Conservation (phyloP, 176 grass and related monocot species). For the Thinopyrum elongatum region DNA sequence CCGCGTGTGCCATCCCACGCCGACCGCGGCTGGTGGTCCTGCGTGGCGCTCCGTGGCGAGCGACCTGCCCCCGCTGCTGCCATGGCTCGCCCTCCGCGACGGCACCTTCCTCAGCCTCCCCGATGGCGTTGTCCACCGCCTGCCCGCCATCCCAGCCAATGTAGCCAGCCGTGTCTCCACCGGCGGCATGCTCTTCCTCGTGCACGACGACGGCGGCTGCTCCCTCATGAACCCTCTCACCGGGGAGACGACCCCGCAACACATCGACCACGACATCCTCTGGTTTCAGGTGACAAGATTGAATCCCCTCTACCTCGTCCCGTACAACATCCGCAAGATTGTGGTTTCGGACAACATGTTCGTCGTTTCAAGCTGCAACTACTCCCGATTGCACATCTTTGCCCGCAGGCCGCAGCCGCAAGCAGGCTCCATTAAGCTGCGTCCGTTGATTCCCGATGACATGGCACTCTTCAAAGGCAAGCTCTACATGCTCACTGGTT, state of each 20-base stretch:
- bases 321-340: background rate
- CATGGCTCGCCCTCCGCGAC: background rate
- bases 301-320: no score
- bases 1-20: background rate
- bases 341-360: background rate
- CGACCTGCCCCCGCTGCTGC: background rate
- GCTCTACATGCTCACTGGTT: background rate
- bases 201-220: background rate
- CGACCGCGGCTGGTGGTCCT: no score
- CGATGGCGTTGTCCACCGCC: background rate
- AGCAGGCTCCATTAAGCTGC: no score
- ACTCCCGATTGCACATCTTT: background rate
- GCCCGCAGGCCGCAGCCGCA: background rate
- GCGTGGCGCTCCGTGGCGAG: background rate
- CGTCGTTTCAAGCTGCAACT: background rate
- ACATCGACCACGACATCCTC: background rate
- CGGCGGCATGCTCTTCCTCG: background rate
- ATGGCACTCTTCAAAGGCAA: background rate
- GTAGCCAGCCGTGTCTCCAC: background rate
- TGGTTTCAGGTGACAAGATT: background rate
- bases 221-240: background rate
- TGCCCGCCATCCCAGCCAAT: no score
- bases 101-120: background rate
- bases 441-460: background rate
- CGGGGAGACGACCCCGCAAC: background rate